Conservation (phyloP, 129 eudicot genomes). For the Flaveria brownii region DNA sequence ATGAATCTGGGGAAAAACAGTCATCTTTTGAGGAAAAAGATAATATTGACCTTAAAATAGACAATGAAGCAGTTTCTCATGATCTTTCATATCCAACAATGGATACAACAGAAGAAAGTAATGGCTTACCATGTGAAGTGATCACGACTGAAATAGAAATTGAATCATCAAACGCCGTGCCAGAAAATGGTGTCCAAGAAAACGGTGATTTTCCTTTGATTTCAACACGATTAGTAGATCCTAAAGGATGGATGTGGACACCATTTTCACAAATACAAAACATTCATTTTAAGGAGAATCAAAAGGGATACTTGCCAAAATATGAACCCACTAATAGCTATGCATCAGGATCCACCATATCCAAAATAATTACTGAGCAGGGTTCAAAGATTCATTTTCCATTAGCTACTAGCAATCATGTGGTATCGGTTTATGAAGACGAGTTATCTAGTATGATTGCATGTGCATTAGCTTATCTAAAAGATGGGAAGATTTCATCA, state of each 20-base stretch:
- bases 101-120: slow-evolving; percentile 23
- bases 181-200: slow-evolving; percentile 25
- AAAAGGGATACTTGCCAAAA: slow-evolving; percentile 52
- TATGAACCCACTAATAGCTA: slow-evolving; percentile 44
- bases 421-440: slow-evolving; percentile 74
- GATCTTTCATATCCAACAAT: slow-evolving; percentile 12
- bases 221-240: slow-evolving; percentile 34
- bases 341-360: slow-evolving; percentile 41
- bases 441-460: slow-evolving; percentile 84
- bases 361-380: slow-evolving; percentile 52
- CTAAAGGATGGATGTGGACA: slow-evolving; percentile 70
- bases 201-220: slow-evolving; percentile 26
- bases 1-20: slow-evolving; percentile 18
- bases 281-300: slow-evolving; percentile 56
- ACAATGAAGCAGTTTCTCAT: slow-evolving; percentile 31
- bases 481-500: slow-evolving; percentile 33
- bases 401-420: slow-evolving; percentile 47
- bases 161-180: slow-evolving; percentile 13
- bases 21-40: slow-evolving; percentile 28
- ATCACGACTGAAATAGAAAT: slow-evolving; percentile 40
- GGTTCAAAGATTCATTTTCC: slow-evolving; percentile 79
- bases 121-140: slow-evolving; percentile 26
- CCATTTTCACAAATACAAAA: slow-evolving; percentile 54
- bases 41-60: slow-evolving; percentile 18
- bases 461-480: slow-evolving; percentile 70